phyloP scores from a whole-genome alignment of 352 stramenopile genomes.

The Peronospora belbahrii region DNA sequence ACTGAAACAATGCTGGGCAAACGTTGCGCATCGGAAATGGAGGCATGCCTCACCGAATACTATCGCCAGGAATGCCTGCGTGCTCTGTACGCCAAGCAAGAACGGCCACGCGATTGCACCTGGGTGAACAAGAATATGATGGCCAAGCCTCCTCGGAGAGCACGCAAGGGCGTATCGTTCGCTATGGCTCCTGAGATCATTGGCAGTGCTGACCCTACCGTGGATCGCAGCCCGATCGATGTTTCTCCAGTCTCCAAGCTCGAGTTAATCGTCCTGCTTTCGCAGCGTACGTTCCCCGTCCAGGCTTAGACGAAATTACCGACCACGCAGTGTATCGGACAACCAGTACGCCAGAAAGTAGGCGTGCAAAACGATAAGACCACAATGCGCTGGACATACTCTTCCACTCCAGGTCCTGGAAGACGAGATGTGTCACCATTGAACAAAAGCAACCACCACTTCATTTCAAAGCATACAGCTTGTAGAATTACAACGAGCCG shows the following conservation, averaged over 20 bases:
- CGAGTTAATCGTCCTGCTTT: conserved; percentile 65
- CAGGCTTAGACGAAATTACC: conserved; percentile 21
- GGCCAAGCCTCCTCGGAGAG: conserved; percentile 23
- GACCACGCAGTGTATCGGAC: conserved; percentile 11
- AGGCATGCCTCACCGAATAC: conserved; percentile 73
- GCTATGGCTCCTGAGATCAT: conserved; percentile 54
- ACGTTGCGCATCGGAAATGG: conserved; percentile 58
- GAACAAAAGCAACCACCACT: neutral
- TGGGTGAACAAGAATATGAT: conserved; percentile 48
- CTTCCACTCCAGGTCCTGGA: conserved; percentile 14
- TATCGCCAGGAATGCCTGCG: conserved; percentile 77
- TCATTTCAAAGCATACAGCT: conserved; percentile 14
- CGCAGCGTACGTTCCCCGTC: conserved; percentile 62
- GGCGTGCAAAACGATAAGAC: conserved; percentile 6
- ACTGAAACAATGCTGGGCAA: conserved; percentile 50
- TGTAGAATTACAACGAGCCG: conserved; percentile 22
- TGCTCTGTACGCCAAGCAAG: conserved; percentile 62
- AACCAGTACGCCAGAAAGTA: conserved; percentile 18
- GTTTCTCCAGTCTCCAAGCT: conserved; percentile 69
- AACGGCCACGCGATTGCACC: conserved; percentile 32
- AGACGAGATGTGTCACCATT: conserved; percentile 2
- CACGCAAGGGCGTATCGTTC: conserved; percentile 67
- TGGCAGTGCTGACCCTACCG: conserved; percentile 49
- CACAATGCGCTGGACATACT: conserved; percentile 4
- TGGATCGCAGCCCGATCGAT: conserved; percentile 70